These are phyloP conservation scores for Neopestalotiopsis rosae DNA, from an alignment of 2,329 filamentous ascomycete genomes.

Conservation along the genomic window DNA sequence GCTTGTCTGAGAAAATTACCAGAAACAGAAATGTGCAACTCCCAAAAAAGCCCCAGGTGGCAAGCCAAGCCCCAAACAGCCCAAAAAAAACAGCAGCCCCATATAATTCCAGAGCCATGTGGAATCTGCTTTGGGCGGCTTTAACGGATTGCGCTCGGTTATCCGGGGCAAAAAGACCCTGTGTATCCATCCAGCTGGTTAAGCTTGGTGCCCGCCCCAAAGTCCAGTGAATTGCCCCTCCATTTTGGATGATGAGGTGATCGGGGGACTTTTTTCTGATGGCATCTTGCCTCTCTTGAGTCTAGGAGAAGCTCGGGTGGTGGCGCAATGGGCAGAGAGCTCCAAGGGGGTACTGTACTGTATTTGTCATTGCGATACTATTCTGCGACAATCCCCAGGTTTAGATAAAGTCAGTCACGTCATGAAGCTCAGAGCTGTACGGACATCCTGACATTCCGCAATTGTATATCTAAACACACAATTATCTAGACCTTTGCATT, in stretches of 20 bases:
- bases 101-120: not conserved
- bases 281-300: conserved; percentile 2
- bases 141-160: not conserved
- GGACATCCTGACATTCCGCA: not conserved
- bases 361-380: not conserved
- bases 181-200: not conserved
- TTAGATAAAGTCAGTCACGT: not conserved
- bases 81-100: not conserved
- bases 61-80: not conserved
- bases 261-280: not conserved
- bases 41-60: not conserved
- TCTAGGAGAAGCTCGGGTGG: not conserved
- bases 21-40: conserved; percentile 2
- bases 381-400: not conserved
- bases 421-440: not conserved
- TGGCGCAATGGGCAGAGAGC: not conserved
- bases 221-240: not conserved
- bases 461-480: not conserved
- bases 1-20: not conserved
- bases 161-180: not conserved
- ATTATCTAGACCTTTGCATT: not conserved
- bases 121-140: too few species aligned
- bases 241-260: not conserved
- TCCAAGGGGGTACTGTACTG: not conserved
- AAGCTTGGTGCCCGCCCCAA: not conserved